phyloP scores from a whole-genome alignment of 148 eudicot genomes.

The Spergularia marina region DNA sequence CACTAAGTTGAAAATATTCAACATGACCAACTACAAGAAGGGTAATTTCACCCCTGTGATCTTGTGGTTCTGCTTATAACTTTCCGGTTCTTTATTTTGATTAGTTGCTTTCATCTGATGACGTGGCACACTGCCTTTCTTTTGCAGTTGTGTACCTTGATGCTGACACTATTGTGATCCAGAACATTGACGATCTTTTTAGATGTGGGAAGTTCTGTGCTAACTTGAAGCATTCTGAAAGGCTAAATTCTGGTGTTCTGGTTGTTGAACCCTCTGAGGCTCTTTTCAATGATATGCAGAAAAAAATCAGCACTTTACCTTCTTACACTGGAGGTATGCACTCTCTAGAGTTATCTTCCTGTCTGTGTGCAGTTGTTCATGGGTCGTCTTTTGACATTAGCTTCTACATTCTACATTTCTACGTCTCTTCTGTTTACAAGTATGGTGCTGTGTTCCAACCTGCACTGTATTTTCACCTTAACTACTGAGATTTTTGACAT shows the following conservation, averaged over 20 bases:
- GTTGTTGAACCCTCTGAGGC: slow-evolving; percentile 88
- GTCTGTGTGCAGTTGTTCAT: not conserved
- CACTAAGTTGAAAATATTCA: slow-evolving; percentile 92
- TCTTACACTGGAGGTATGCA: slow-evolving; percentile 94
- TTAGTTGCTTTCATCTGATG: not conserved
- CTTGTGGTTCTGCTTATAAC: slow-evolving; percentile 2
- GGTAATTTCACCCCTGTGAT: slow-evolving; percentile 40
- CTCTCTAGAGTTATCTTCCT: not conserved
- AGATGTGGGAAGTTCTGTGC: slow-evolving; percentile 95
- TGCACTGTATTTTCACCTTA: not conserved
- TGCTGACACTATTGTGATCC: slow-evolving; percentile 94
- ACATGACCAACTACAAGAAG: slow-evolving; percentile 84
- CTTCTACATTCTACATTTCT: not conserved
- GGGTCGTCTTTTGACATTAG: not conserved
- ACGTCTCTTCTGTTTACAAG: not conserved
- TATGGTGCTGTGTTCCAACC: not conserved
- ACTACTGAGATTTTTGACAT: not conserved
- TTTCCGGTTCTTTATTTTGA: not conserved
- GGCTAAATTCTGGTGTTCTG: slow-evolving; percentile 97
- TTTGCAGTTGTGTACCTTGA: slow-evolving; percentile 95
- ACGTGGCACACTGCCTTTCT: slow-evolving; percentile 1
- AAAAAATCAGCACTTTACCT: slow-evolving; percentile 62
- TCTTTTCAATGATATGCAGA: slow-evolving; percentile 82
- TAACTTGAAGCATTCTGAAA: slow-evolving; percentile 95
- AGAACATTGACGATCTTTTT: slow-evolving; percentile 83